Conservation (phyloP, 2,329 filamentous ascomycete genomes). For the Neonectria punicea region DNA sequence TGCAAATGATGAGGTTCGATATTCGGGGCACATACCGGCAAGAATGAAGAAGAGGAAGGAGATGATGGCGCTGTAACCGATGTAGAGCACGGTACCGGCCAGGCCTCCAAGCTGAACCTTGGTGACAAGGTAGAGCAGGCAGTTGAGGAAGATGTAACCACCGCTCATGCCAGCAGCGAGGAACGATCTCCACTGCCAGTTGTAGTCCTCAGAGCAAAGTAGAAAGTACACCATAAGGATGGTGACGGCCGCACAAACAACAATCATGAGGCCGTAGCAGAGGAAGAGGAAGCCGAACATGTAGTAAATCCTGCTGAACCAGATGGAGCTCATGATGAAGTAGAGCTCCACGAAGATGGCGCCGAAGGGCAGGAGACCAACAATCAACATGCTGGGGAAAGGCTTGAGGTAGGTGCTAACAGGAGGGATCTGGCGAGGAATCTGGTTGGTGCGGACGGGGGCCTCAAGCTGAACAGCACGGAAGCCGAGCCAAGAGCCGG, state of each 20-base stretch:
- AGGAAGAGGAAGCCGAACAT: conserved; percentile 99
- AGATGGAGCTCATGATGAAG: conserved; percentile 99
- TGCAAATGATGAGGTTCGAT: not conserved
- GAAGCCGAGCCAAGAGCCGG: conserved; percentile 94
- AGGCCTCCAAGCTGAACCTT: conserved; percentile 87
- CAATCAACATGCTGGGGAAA: conserved; percentile 89
- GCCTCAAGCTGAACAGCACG: conserved; percentile 76
- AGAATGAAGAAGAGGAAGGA: conserved; percentile 93
- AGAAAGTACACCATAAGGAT: conserved; percentile 96
- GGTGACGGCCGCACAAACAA: conserved; percentile 91
- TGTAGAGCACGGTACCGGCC: conserved; percentile 88
- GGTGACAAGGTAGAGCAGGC: conserved; percentile 89
- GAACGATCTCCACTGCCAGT: conserved; percentile 99
- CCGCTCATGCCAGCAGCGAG: conserved; percentile 90
- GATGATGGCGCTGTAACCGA: conserved; percentile 91
- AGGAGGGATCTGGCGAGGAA: conserved; percentile 94
- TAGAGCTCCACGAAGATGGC: conserved; percentile 99
- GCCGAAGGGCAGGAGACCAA: conserved; percentile 92
- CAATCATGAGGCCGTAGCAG: conserved; percentile 96
- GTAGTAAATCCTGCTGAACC: conserved; percentile 99
- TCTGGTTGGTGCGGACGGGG: conserved; percentile 96
- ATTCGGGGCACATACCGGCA: conserved; percentile 74
- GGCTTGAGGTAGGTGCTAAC: conserved; percentile 84
- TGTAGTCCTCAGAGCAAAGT: conserved; percentile 95
- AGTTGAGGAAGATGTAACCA: conserved; percentile 91